Evolutionary conservation across 2,329 filamentous ascomycete genomes (phyloP).

Genomic region (Fusarium tanahbumbuense): DNA sequence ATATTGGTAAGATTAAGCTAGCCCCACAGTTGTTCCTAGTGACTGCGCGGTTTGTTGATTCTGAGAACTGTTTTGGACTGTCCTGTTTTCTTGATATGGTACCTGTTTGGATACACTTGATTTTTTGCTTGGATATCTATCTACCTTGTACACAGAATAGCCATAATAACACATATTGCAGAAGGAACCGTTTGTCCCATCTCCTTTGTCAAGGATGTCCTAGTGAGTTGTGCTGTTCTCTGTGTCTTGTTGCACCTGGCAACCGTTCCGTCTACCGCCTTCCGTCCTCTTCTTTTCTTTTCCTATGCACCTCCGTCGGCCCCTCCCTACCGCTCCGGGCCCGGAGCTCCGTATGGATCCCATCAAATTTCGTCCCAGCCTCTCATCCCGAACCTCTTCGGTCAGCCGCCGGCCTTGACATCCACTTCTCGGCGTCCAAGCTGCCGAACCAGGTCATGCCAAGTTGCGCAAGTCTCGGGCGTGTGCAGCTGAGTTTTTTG

Average conservation of each 20-base stretch:
- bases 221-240: slow-evolving; percentile 68
- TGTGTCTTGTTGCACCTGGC: slow-evolving; percentile 26
- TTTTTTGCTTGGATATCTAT: slow-evolving; percentile 11
- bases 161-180: slow-evolving; percentile 52
- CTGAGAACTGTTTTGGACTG: slow-evolving; percentile 8
- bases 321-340: slow-evolving; percentile 27
- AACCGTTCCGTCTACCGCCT: slow-evolving; percentile 29
- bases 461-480: slow-evolving; percentile 35
- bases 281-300: slow-evolving; percentile 31
- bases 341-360: slow-evolving; percentile 41
- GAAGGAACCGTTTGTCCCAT: slow-evolving; percentile 87
- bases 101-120: slow-evolving; percentile 13
- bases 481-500: slow-evolving; percentile 33
- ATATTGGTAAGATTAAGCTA: slow-evolving; percentile 51
- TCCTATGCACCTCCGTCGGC: slow-evolving; percentile 29
- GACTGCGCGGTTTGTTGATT: background rate
- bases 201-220: slow-evolving; percentile 84
- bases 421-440: slow-evolving; percentile 21
- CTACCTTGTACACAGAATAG: slow-evolving; percentile 27
- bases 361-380: slow-evolving; percentile 33
- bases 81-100: background rate
- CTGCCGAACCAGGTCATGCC: slow-evolving; percentile 37
- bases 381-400: slow-evolving; percentile 34
- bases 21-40: slow-evolving; percentile 11
- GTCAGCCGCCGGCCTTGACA: slow-evolving; percentile 29